Evolutionary conservation across 495 filamentous ascomycete species (phyloP).

Genomic region (Penicillium ucsense): DNA sequence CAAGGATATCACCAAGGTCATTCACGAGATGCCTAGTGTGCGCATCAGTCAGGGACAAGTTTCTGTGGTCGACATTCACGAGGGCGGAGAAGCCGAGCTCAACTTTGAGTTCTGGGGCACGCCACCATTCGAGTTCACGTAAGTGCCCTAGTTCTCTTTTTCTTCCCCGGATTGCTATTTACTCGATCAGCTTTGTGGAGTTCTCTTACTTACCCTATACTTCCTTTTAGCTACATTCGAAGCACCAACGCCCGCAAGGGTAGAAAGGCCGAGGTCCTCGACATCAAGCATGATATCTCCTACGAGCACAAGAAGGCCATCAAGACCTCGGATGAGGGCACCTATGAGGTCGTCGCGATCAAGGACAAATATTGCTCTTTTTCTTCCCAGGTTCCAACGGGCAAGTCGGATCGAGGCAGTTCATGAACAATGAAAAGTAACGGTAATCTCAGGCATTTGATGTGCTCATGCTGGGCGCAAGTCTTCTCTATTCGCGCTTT

Average conservation of each 20-base stretch:
- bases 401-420: conserved; percentile 31
- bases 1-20: conserved; percentile 63
- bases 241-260: conserved; percentile 74
- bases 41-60: conserved; percentile 72
- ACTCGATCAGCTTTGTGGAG: too few species aligned
- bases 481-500: too few species aligned
- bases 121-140: conserved; percentile 94
- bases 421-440: conserved; percentile 12
- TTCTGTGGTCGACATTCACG: conserved; percentile 83
- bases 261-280: conserved; percentile 65
- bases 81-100: conserved; percentile 87
- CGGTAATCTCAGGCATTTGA: conserved; percentile 12
- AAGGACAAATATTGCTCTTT: conserved; percentile 86
- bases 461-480: conserved; percentile 4
- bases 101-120: conserved; percentile 89
- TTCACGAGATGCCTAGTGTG: conserved; percentile 87
- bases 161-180: too few species aligned
- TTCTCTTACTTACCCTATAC: not conserved
- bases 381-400: conserved; percentile 50
- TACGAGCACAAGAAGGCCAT: conserved; percentile 72
- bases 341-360: conserved; percentile 92
- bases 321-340: conserved; percentile 81
- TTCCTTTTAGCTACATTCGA: conserved; percentile 57
- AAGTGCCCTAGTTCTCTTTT: conserved; percentile 15
- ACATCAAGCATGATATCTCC: conserved; percentile 78